Base-by-base conservation (phyloP, 2,329 filamentous ascomycete species). In the Penicillium sp. region DNA sequence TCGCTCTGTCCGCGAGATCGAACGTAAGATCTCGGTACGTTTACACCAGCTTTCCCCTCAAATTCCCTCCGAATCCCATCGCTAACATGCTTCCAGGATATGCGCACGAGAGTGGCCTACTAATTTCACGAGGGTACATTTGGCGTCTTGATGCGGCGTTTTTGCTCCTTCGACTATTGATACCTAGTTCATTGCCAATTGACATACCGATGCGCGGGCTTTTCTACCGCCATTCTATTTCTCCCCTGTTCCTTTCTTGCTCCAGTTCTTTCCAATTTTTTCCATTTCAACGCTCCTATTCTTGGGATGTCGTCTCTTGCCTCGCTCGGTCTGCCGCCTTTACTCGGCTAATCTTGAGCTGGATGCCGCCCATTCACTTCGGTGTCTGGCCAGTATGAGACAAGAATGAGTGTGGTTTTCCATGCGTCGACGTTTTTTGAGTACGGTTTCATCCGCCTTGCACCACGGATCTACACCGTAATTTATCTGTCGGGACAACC, bases 1-100 rank as follows among this genome's bases (percentile, higher is more conserved):
- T 78, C 89, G 95, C 61, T 94, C 91, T 45, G 89, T 97, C 59
- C 83, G 92, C 70, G 92, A 98, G 79, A 95, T 99, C 73, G 96
- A 99, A 83, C 89, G 95, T 73, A 97, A 97, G 81, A 94, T 99
- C 73, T 93, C 91, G 68, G 84, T 86, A 78, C 76, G 82, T 79
- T 45, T 10, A 54, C 19, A 33, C 45, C 12, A 26, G 1, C 26
- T 26, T 42, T 2, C 10, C 4, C 3, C 13, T 17, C 17, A 28
- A 1, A 3, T 37, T 44, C 8, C 19, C 7, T 45, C 24, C 15
- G 35, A 51, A 13, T 26, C 19, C 40, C 38, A 24, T 53, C 56
- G 61, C 65, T 69, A 66, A 72, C 65, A 53, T 67, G 53, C 6
- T 4, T 5, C 6, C 37, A 85, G 82, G 84, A 86, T 73, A 86